Conservation (phyloP, 352 stramenopile genomes). For the Phytophthora cryptogea region DNA sequence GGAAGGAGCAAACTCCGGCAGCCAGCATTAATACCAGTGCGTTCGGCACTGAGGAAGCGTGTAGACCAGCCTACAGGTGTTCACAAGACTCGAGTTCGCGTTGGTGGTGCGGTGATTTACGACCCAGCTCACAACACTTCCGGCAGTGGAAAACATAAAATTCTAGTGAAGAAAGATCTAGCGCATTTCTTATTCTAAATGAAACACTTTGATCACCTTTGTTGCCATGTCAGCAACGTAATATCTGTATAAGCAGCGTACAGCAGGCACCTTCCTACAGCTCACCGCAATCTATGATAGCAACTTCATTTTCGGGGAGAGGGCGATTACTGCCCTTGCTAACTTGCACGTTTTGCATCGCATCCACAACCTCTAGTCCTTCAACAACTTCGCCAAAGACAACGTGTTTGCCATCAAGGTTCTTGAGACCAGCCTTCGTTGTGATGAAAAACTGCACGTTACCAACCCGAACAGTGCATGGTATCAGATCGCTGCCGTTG, state of each 20-base stretch:
- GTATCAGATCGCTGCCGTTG: neutral
- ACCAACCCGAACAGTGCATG: neutral
- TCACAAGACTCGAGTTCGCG: conserved; percentile 57
- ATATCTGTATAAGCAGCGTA: neutral
- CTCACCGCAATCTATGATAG: conserved; percentile 70
- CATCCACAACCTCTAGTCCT: conserved; percentile 70
- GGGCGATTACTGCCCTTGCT: conserved; percentile 52
- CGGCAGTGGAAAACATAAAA: conserved; percentile 55
- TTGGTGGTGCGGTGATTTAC: conserved; percentile 34
- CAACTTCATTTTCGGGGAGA: conserved; percentile 59
- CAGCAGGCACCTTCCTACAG: conserved; percentile 26
- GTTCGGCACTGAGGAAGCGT: conserved; percentile 46
- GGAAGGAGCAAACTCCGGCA: conserved; percentile 43
- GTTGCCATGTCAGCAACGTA: neutral
- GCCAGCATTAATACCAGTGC: conserved; percentile 33
- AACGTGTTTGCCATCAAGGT: conserved; percentile 94
- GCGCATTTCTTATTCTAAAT: conserved; percentile 66
- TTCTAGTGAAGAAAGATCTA: conserved; percentile 65
- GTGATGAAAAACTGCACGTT: conserved; percentile 78
- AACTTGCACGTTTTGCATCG: conserved; percentile 70
- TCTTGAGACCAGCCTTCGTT: conserved; percentile 61
- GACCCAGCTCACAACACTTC: conserved; percentile 20
- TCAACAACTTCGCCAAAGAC: conserved; percentile 96
- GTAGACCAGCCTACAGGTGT: conserved; percentile 57
- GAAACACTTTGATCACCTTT: neutral